Percentiles rank a stretch among this genome's conserved stretches.
Evolutionary conservation across 495 filamentous ascomycete species (phyloP).

Genomic region (Clohesyomyces aquaticus): DNA sequence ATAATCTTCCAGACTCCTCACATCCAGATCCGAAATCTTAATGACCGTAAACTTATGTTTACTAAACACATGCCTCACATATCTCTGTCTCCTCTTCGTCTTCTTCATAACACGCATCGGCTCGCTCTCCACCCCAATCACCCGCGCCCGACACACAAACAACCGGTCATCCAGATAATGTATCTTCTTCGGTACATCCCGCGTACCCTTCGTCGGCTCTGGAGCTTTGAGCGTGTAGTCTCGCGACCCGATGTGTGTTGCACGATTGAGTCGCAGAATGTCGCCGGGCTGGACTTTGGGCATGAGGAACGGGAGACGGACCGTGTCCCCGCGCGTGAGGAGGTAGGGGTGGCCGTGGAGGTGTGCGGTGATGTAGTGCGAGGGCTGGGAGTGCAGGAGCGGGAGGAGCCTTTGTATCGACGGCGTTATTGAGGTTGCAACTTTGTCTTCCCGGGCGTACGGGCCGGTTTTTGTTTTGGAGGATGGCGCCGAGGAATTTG

Average conservation of each 20-base stretch:
- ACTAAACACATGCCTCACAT: constrained; percentile 71
- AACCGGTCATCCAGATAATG: constrained; percentile 73
- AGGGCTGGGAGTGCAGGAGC: constrained; percentile 72
- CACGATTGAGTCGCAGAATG: constrained; percentile 82
- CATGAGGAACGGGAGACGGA: constrained; percentile 96
- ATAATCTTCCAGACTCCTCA: constrained; percentile 66
- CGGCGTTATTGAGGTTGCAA: constrained; percentile 53
- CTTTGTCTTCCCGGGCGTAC: constrained; percentile 42
- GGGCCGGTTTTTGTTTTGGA: constrained; percentile 37
- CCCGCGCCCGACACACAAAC: constrained; percentile 82
- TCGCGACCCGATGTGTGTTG: constrained; percentile 74
- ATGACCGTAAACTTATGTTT: constrained; percentile 89
- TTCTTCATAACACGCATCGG: constrained; percentile 86
- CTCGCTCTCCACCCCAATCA: constrained; percentile 86
- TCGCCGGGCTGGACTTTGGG: constrained; percentile 80
- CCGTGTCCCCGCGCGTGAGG: constrained; percentile 77
- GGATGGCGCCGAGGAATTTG: constrained; percentile 43
- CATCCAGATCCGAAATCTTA: constrained; percentile 76
- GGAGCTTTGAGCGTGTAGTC: constrained; percentile 83
- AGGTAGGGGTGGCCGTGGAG: constrained; percentile 90
- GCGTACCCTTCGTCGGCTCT: constrained; percentile 54
- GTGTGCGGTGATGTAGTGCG: constrained; percentile 85
- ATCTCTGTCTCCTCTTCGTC: constrained; percentile 86
- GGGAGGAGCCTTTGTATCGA: constrained; percentile 73
- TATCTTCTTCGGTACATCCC: constrained; percentile 32